A percentile compares a stretch with the other conserved stretches of the same genome.
Evolutionary conservation across 306 rosid species (phyloP).

Genomic region (Prunus salicina): DNA sequence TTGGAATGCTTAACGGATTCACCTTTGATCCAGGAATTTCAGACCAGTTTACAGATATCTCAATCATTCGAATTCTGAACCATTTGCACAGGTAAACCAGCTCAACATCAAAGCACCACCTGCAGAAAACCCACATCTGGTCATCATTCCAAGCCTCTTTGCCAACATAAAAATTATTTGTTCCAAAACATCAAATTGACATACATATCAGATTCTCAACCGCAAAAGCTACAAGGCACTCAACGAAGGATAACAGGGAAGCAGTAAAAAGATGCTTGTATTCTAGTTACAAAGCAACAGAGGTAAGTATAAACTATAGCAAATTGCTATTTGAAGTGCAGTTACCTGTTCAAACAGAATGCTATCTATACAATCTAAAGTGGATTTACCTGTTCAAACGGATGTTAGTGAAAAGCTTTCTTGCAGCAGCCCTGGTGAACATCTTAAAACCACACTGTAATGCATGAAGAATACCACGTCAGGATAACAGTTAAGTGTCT

Average conservation of each 20-base stretch:
- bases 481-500: constrained; percentile 11
- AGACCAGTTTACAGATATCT: constrained; percentile 91
- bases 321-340: not conserved
- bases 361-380: constrained; percentile 1
- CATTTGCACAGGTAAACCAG: constrained; percentile 70
- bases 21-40: constrained; percentile 99
- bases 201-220: not conserved
- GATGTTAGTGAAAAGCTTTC: constrained; percentile 85
- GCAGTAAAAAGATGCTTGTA: not conserved
- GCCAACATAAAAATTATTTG: not conserved
- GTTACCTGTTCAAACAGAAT: not conserved
- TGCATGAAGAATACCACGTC: constrained; percentile 26
- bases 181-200: not conserved
- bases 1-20: constrained; percentile 81
- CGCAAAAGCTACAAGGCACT: not conserved
- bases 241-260: not conserved
- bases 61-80: constrained; percentile 71
- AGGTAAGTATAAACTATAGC: not conserved
- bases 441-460: constrained; percentile 95
- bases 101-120: constrained; percentile 99
- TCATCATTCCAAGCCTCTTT: not conserved
- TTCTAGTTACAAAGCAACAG: not conserved
- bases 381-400: constrained; percentile 68
- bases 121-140: constrained; percentile 31
- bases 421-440: constrained; percentile 91